Evolutionary conservation across 1,284 basidiomycete genomes (phyloP), one percentile per base, ranked within the genome.

Genomic region (Acaromyces ingoldii): DNA sequence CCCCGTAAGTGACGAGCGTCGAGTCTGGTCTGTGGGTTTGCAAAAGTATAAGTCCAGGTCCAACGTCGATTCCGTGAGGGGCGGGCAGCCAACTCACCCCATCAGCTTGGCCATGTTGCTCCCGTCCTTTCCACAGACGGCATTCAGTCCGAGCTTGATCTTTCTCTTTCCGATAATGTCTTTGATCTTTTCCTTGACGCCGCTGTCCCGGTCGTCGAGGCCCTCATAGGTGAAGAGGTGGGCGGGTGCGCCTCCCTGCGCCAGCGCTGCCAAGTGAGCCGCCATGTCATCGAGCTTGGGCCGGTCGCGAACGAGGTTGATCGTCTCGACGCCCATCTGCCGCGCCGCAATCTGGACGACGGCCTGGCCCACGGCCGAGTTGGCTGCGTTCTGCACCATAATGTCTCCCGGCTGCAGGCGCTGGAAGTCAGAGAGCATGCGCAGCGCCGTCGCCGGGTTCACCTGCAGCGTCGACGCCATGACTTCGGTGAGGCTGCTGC

Each of bases 341-440:
- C 37, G 34, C 21, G 52, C 46, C 9, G 52, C 52, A 24, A 54
- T 49, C 41, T 54, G 52, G 21, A 48, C 47, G 21, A 54, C 52
- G 7, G 48, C 48, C 40, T 50, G 52, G 13, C 52, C 52, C 4
- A 54, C 52, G 22, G 87, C 86, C 61, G 85, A 87, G 65, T 90
- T 91, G 1, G 87, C 87, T 15, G 86, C 88, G 61, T 90, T 90
- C 69, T 91, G 88, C 17, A 89, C 73, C 5, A 91, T 79, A 83
- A 84, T 89, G 49, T 88, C 86, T 0, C 83, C 85, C 3, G 36
- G 7, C 49, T 81, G 62, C 38, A 89, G 79, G 25, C 79, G 65
- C 5, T 83, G 80, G 75, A 86, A 89, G 47, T 86, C 82, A 29
- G 79, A 79, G 5, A 91, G 80, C 84, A 91, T 87, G 63, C 86